phyloP scores from a whole-genome alignment of 2,329 filamentous ascomycete genomes.

The Hypoxylon sp. region DNA sequence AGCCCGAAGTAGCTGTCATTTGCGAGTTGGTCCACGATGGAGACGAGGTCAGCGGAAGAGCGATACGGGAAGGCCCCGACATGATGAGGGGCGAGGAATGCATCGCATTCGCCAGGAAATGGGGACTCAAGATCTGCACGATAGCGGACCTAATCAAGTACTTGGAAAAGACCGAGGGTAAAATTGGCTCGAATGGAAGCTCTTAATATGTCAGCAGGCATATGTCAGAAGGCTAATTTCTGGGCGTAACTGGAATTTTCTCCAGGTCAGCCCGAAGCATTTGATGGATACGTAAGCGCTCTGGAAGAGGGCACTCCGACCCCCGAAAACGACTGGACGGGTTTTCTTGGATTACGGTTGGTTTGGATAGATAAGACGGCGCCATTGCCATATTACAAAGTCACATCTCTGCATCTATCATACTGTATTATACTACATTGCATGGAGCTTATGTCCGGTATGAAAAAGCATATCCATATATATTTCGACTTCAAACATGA shows the following conservation, averaged over 20 bases:
- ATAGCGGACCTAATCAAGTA: slow-evolving; percentile 91
- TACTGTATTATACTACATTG: slow-evolving; percentile 21
- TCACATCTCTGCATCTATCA: slow-evolving; percentile 29
- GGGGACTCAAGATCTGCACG: slow-evolving; percentile 93
- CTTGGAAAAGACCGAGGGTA: slow-evolving; percentile 81
- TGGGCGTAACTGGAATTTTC: slow-evolving; percentile 15
- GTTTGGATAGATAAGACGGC: slow-evolving; percentile 36
- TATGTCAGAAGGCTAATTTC: neutral
- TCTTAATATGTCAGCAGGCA: slow-evolving; percentile 24
- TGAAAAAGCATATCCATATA: slow-evolving; percentile 2
- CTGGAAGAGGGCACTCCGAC: slow-evolving; percentile 1
- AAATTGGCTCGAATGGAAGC: slow-evolving; percentile 63
- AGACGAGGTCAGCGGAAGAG: slow-evolving; percentile 75
- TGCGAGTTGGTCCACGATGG: slow-evolving; percentile 94
- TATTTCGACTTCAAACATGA: neutral
- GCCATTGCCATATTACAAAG: slow-evolving; percentile 12
- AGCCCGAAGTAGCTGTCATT: slow-evolving; percentile 83
- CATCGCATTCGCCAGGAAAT: slow-evolving; percentile 87
- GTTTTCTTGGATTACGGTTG: slow-evolving; percentile 21
- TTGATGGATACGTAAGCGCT: slow-evolving; percentile 3
- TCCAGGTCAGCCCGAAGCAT: neutral
- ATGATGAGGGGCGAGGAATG: slow-evolving; percentile 95
- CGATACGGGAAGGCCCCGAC: slow-evolving; percentile 76
- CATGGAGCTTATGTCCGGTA: slow-evolving; percentile 17
- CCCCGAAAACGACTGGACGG: slow-evolving; percentile 1